Evolutionary conservation across 768 basidiomycete genomes (phyloP), one percentile per base, ranked within the genome.

Genomic region (Sporobolomyces roseus): DNA sequence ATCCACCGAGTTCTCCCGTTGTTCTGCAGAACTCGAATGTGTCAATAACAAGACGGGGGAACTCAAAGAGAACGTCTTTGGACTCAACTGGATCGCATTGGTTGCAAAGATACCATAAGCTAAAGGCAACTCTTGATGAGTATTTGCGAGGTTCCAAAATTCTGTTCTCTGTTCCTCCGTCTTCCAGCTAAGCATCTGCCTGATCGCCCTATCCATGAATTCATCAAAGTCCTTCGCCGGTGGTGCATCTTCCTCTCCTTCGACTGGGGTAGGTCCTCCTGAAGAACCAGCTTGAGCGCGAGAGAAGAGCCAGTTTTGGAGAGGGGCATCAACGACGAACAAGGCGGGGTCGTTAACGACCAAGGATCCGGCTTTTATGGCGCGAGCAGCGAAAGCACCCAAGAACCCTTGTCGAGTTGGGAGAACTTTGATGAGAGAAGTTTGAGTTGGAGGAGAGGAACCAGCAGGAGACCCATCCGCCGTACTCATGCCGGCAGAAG

Each of bases 281-380:
- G 56, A n/a, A 1, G 13, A 4, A 1, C 62, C 68, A 0, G 58
- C 38, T 36, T 64, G 63, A 0, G 58, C 62, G 16, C 70, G 65
- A 30, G 54, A 46, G 50, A 75, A 68, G 50, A 75, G 55, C 50
- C 71, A 72, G 27, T 70, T 59, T 2, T 72, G 74, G 2, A 65
- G 55, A 1, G 66, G 72, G 0, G 72, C 68, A 48, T 69, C 65
- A 36, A 70, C 48, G 16, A 53, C 52, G 49, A 70, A 70, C 12
- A 66, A 51, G 25, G 72, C 68, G 43, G 51, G 8, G 51, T 74
- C 68, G 64, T 52, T 46, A 21, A 70, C 65, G 27, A 74, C 72
- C 46, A 70, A 48, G 0, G 50, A 38, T 0, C 68, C 68, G 2
- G 5, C 6, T 1, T 56, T 29, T 36, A 69, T 69, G 25, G 45